Percentiles rank a stretch among this genome's conserved stretches.
Evolutionary conservation across 768 basidiomycete species (phyloP).

Genomic region (Amanita inopinata): DNA sequence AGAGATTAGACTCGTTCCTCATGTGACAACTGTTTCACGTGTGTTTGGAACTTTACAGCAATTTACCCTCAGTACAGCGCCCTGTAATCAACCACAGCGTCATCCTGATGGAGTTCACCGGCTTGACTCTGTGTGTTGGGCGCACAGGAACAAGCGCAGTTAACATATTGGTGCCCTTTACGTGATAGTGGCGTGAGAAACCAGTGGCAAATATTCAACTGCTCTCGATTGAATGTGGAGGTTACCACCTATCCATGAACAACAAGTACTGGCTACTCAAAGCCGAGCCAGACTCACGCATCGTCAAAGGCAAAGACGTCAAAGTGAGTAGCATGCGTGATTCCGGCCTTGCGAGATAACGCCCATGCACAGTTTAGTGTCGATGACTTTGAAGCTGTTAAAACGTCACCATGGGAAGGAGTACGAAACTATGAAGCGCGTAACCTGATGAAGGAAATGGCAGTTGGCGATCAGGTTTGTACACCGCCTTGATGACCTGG

Average conservation of each 20-base stretch:
- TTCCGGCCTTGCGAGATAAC: neutral
- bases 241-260: conserved; percentile 9
- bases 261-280: conserved; percentile 65
- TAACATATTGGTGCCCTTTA: no score
- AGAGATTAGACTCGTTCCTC: no score
- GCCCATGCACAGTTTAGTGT: conserved; percentile 61
- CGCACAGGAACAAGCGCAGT: no score
- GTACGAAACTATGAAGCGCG: conserved; percentile 77
- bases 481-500: neutral
- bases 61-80: no score
- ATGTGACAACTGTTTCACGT: no score
- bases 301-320: conserved; percentile 83
- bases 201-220: no score
- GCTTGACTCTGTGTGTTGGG: no score
- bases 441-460: conserved; percentile 80
- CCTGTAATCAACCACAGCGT: no score
- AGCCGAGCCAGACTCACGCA: conserved; percentile 76
- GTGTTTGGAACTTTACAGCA: no score
- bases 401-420: conserved; percentile 79
- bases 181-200: conserved; percentile 3
- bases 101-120: no score
- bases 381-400: conserved; percentile 69
- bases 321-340: conserved; percentile 36
- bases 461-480: conserved; percentile 58
- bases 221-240: no score